Evolutionary conservation across 768 basidiomycete genomes (phyloP).

Genomic region (Lentinula guzmanii): DNA sequence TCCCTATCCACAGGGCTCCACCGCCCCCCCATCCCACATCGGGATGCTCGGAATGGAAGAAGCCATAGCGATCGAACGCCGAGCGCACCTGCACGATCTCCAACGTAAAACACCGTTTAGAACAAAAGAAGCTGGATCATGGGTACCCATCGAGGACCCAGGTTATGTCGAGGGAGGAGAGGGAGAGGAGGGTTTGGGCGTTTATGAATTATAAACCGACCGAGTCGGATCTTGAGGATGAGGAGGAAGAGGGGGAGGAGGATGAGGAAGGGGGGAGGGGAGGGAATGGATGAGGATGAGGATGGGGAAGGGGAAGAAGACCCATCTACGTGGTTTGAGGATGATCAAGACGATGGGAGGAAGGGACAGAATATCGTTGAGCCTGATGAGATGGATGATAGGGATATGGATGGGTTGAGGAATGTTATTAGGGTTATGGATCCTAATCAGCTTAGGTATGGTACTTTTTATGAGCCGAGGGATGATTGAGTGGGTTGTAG

Average conservation of each 20-base stretch:
- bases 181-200: constrained; percentile 74
- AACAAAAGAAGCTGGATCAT: constrained; percentile 53
- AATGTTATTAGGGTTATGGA: constrained; percentile 67
- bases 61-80: constrained; percentile 57
- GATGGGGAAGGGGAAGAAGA: constrained; percentile 49
- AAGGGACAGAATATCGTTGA: constrained; percentile 77
- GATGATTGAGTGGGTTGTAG: constrained; percentile 31
- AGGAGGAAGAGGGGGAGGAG: too few species aligned
- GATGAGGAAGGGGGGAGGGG: too few species aligned
- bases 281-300: too few species aligned
- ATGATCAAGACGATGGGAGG: constrained; percentile 80
- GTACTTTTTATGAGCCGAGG: constrained; percentile 63
- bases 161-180: constrained; percentile 55
- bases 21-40: constrained; percentile 27
- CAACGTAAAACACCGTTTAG: constrained; percentile 53
- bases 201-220: constrained; percentile 81
- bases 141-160: constrained; percentile 43
- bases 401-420: constrained; percentile 33
- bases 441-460: constrained; percentile 49
- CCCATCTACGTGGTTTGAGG: constrained; percentile 74
- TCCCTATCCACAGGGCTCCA: constrained; percentile 24
- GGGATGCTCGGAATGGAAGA: constrained; percentile 53
- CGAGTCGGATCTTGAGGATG: constrained; percentile 73
- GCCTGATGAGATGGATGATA: constrained; percentile 70
- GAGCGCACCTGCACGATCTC: constrained; percentile 48